phyloP scores from a whole-genome alignment of 495 filamentous ascomycete species.

The Penicillium roqueforti region DNA sequence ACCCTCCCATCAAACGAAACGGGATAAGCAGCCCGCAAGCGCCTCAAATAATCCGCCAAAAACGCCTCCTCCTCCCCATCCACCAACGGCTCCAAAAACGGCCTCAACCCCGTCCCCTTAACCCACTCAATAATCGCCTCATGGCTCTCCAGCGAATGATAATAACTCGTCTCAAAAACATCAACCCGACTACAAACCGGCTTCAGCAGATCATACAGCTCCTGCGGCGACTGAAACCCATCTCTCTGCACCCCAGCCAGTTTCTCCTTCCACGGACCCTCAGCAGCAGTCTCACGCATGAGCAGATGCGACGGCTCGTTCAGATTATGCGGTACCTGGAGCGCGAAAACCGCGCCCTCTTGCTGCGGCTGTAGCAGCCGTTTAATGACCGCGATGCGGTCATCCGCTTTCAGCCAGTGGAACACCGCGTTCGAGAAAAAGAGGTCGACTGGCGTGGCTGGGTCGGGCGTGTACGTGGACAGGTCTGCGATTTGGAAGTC shows the following conservation, averaged over 20 bases:
- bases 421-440: conserved; percentile 54
- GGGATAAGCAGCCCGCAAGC: conserved; percentile 36
- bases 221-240: conserved; percentile 39
- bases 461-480: conserved; percentile 25
- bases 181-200: conserved; percentile 39
- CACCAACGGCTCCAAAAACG: conserved; percentile 43
- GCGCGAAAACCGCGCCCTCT: conserved; percentile 46
- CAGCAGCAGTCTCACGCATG: conserved; percentile 43
- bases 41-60: conserved; percentile 37
- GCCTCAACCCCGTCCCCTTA: conserved; percentile 49
- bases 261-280: conserved; percentile 35
- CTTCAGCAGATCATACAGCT: conserved; percentile 44
- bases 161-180: conserved; percentile 51
- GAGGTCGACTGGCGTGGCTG: conserved; percentile 34
- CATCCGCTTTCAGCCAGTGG: conserved; percentile 46
- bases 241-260: conserved; percentile 41
- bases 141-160: conserved; percentile 45
- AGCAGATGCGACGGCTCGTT: conserved; percentile 43
- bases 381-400: conserved; percentile 41
- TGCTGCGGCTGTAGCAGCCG: conserved; percentile 36
- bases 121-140: conserved; percentile 54
- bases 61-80: conserved; percentile 34
- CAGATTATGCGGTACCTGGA: conserved; percentile 54
- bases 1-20: conserved; percentile 40
- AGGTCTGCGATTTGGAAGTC: conserved; percentile 41